Evolutionary conservation across 192 early-diverging fungal species (phyloP), one percentile per base, ranked within the genome.

Genomic region (Coemansia biformis): DNA sequence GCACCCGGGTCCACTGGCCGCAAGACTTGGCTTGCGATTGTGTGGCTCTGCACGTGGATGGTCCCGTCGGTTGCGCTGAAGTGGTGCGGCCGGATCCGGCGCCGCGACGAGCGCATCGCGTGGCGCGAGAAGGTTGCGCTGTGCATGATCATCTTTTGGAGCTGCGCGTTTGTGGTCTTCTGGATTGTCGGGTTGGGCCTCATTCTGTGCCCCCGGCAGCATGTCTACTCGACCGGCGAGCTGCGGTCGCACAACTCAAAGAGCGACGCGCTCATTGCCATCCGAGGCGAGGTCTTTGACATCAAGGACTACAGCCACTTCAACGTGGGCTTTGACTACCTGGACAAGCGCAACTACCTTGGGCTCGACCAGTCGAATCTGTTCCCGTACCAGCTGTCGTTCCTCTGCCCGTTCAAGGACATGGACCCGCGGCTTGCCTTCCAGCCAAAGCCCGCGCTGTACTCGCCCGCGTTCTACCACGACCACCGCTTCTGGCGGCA

Each of bases 91-190:
- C 76, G 84, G 31, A 89, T 93, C 82, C 79, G 83, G 60, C 80
- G 82, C 34, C 75, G 68, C 17, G 88, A 90, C 57, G 76, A 91
- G 44, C 87, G 82, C 34, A 80, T 90, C 72, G 96, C 96, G 8
- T 99, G 96, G 96, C 82, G 96, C 46, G 96, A 99, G 63, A 97
- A 99, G 64, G 79, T 95, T 8, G 88, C 96, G 1, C 77, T 99
- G 22, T 92, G 90, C 55, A 54, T 88, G 51, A 66, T 97, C 46
- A 90, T 96, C 31, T 73, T 85, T 16, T 78, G 90, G 34, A 59
- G 93, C 46, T 89, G 86, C 16, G 77, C 55, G 13, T 62, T 86
- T 57, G 83, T 93, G 38, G 76, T 97, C 30, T 93, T 94, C 66
- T 86, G 92, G 57, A 89, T 91, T 31, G 86, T 79, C 5, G 79